A percentile compares a stretch with the other conserved stretches of the same genome.
Evolutionary conservation across 208 protist species (phyloP).

Genomic region (Trypanosoma platydactyli): DNA sequence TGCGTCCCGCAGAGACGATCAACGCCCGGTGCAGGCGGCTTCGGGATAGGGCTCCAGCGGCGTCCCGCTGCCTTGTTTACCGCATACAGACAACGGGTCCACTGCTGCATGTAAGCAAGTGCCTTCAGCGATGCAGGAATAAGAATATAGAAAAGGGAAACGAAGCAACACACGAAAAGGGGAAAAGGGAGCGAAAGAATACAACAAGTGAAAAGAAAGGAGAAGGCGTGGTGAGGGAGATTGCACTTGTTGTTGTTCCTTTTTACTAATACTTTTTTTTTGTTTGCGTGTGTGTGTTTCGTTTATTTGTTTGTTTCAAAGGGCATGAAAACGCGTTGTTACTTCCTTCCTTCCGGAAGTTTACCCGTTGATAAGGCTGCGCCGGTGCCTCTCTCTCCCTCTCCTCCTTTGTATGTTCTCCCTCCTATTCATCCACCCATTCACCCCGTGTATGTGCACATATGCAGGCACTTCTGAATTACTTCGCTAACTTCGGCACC

Average conservation of each 20-base stretch:
- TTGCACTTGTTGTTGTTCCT: no score
- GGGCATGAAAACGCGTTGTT: no score
- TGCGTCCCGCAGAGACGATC: slow-evolving; percentile 77
- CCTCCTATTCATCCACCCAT: neutral
- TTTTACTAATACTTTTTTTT: slow-evolving; percentile 16
- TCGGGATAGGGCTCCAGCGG: slow-evolving; percentile 70
- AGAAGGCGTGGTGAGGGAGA: no score
- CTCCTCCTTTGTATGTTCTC: no score
- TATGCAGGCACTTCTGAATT: neutral
- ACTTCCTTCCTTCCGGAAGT: neutral
- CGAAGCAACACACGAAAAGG: neutral
- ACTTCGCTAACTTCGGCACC: slow-evolving; percentile 64
- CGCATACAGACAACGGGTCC: slow-evolving; percentile 29
- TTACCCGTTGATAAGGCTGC: neutral
- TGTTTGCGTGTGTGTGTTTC: no score
- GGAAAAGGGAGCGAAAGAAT: slow-evolving; percentile 7
- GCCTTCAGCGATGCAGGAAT: neutral
- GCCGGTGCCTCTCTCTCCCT: neutral
- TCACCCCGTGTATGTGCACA: neutral
- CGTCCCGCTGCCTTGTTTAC: slow-evolving; percentile 61
- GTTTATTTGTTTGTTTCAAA: no score
- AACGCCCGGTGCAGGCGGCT: slow-evolving; percentile 55
- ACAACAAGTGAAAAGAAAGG: neutral
- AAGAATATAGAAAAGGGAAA: neutral
- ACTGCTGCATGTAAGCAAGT: slow-evolving; percentile 20